These are phyloP conservation scores for Zancudomyces culisetae DNA, from an alignment of 371 early-diverging fungal species.

Conservation along the genomic window DNA sequence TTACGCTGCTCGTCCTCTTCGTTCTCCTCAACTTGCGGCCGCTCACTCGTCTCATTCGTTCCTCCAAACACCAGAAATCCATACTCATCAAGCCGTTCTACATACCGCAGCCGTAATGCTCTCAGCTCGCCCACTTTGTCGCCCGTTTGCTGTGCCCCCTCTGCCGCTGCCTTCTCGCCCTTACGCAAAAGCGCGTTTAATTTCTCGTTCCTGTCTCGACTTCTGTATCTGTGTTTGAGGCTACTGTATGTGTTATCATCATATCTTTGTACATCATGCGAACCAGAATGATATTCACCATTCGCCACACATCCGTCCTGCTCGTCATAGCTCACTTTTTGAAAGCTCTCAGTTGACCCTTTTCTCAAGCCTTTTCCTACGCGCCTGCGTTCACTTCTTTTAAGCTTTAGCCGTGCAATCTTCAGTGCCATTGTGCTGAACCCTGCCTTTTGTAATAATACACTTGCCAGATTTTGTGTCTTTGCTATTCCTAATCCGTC, in stretches of 20 bases:
- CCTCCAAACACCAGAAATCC: conserved; percentile 14
- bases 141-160: background rate
- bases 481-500: background rate
- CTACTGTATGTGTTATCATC: background rate
- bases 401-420: background rate
- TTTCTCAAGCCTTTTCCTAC: no score
- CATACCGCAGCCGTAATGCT: conserved; percentile 18
- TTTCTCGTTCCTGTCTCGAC: no score
- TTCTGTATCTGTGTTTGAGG: background rate
- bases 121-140: conserved; percentile 12
- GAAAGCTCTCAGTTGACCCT: no score
- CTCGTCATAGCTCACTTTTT: background rate
- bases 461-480: background rate
- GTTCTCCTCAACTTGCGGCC: conserved; percentile 14
- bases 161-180: background rate
- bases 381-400: background rate
- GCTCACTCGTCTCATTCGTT: no score
- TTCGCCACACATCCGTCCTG: background rate
- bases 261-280: background rate
- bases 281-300: background rate
- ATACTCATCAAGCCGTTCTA: conserved; percentile 11
- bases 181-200: background rate
- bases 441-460: background rate
- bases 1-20: conserved; percentile 6
- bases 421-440: background rate